Evolutionary conservation across 176 grass and related monocot genomes (phyloP), one percentile per base, ranked within the genome.

Genomic region (Musa troglodytarum): DNA sequence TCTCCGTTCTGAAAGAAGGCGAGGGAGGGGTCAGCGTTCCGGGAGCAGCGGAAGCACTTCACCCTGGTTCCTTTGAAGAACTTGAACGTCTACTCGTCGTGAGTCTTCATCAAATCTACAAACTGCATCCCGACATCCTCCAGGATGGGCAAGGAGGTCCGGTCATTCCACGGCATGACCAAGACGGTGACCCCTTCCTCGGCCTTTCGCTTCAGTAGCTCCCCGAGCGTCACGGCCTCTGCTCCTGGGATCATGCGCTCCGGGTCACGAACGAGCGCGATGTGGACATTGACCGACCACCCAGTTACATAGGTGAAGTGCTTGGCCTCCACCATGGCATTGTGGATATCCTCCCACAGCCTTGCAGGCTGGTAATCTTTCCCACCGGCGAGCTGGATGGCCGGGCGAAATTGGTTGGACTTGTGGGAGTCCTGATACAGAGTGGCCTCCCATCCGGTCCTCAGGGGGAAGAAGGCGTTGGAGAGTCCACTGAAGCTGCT

Each of bases 131-230:
- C 94, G 2, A 75, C 72, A 81, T 97, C 86, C 22, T 82, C 88
- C 7, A 97, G 67, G 72, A 93, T 75, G 15, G 94, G 79, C 55
- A 97, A 16, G 19, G 90, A 93, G 25, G 94, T 97, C 57, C 69
- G 64, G 81, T 97, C 94, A 79, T 97, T 81, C 94, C 94, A 97
- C 79, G 82, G 78, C 94, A 97, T 97, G 77, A 97, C 88, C 80
- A 97, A 77, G 76, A 93, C 88, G 11, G 81, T 51, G 12, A 97
- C 87, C 10, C 94, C 94, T 17, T 97, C 90, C 11, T 92, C 88
- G 2, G 94, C 88, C 83, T 97, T 97, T 69, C 67, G 78, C 78
- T 80, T 88, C 63, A 97, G 82, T 57, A 93, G 77, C 63, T 93
- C 94, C 24, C 94, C 90, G 5, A 93, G 63, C 29, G 90, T 89